These are phyloP conservation scores for Kwoniella mangroviensis DNA, from an alignment of 768 basidiomycete species.

Conservation along the genomic window DNA sequence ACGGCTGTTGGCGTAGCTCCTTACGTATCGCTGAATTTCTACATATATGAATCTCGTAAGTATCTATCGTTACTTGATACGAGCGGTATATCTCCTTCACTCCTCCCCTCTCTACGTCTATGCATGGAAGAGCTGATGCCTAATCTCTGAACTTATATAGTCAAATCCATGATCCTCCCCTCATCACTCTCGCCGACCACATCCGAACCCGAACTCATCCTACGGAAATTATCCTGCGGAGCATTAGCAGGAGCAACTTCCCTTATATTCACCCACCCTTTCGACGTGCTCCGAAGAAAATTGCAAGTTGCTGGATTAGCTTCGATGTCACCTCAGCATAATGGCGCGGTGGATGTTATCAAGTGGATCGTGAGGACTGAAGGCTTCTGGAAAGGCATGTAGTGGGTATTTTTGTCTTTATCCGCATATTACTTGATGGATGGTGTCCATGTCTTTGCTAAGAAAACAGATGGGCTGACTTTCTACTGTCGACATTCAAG, in stretches of 20 bases:
- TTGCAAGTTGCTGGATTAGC: conserved; percentile 67
- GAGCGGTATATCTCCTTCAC: too few relatives aligned
- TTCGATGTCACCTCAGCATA: conserved; percentile 68
- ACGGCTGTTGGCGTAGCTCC: conserved; percentile 78
- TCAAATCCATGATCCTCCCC: conserved; percentile 43
- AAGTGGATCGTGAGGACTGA: conserved; percentile 71
- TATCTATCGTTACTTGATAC: too few relatives aligned
- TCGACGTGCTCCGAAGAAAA: conserved; percentile 91
- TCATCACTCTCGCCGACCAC: conserved; percentile 5
- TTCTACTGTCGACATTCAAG: conserved; percentile 19
- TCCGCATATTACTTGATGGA: too few relatives aligned
- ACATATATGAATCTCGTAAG: conserved; percentile 86
- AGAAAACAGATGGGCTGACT: too few relatives aligned
- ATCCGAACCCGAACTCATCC: conserved; percentile 34
- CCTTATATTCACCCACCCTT: conserved; percentile 92
- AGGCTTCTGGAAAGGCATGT: conserved; percentile 63
- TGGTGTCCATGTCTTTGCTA: too few relatives aligned
- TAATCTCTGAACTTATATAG: too few relatives aligned
- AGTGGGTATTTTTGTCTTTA: too few relatives aligned
- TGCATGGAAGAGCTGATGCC: too few relatives aligned
- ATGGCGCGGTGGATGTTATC: conserved; percentile 79
- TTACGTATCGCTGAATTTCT: conserved; percentile 78
- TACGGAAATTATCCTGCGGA: conserved; percentile 75
- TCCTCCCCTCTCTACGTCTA: too few relatives aligned
- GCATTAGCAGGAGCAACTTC: conserved; percentile 86